A percentile compares a stretch with the other conserved stretches of the same genome.
These are phyloP conservation scores for Phlyctochytrium bullatum DNA, from an alignment of 192 early-diverging fungal genomes.

Conservation along the genomic window DNA sequence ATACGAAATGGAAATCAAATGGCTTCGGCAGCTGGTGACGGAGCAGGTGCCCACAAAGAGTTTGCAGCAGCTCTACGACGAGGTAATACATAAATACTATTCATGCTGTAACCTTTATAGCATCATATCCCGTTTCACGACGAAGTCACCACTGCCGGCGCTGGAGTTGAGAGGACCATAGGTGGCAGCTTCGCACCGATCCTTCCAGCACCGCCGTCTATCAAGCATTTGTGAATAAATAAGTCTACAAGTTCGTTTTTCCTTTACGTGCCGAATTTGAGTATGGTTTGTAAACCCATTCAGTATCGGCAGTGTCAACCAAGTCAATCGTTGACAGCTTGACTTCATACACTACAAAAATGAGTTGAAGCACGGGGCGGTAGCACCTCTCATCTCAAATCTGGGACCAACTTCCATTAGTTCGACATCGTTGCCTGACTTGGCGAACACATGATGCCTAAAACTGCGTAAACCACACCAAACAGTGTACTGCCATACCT, in stretches of 20 bases:
- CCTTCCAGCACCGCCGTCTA: not conserved
- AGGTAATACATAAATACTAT: slow-evolving; percentile 1
- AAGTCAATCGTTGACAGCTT: slow-evolving; percentile 92
- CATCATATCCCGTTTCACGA: not conserved
- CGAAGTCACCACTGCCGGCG: not conserved
- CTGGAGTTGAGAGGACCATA: not conserved
- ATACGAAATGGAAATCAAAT: slow-evolving; percentile 87
- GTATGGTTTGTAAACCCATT: slow-evolving; percentile 95
- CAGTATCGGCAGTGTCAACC: slow-evolving; percentile 84
- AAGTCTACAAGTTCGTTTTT: slow-evolving; percentile 32
- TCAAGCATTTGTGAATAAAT: not conserved
- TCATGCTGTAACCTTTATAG: not conserved
- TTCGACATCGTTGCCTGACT: slow-evolving; percentile 87
- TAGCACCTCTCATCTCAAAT: slow-evolving; percentile 91
- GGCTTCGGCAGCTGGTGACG: slow-evolving; percentile 80
- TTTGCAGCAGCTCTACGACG: slow-evolving; percentile 27
- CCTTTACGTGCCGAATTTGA: slow-evolving; percentile 74
- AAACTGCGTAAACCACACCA: no score
- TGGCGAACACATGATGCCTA: slow-evolving; percentile 94
- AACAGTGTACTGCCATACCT: slow-evolving; percentile 51
- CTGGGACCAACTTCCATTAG: slow-evolving; percentile 96
- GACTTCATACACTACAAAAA: slow-evolving; percentile 82
- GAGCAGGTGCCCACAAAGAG: slow-evolving; percentile 52
- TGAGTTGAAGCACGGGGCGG: not conserved
- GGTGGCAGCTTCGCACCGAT: not conserved